Percentiles rank a stretch among this genome's conserved stretches.
phyloP scores from a whole-genome alignment of 441 rosid species.

The Hypseocharis bilobata region DNA sequence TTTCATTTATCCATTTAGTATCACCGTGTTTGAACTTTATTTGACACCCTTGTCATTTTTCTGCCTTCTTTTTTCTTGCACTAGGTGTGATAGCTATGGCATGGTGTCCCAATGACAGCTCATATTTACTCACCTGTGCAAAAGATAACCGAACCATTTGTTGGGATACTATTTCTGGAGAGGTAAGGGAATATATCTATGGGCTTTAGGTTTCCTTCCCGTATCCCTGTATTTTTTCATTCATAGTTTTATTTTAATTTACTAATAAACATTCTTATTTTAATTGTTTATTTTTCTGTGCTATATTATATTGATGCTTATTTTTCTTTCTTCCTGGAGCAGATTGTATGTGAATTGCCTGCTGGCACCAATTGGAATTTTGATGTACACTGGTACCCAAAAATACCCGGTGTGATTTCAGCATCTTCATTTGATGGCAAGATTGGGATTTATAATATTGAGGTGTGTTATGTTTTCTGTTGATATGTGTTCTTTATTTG shows the following conservation, averaged over 20 bases:
- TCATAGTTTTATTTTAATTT: constrained; percentile 3
- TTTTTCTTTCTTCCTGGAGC: constrained; percentile 14
- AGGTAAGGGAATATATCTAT: constrained; percentile 39
- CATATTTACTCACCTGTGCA: constrained; percentile 91
- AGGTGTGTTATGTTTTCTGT: constrained; percentile 41
- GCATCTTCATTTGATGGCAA: constrained; percentile 98
- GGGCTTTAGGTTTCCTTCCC: constrained; percentile 1
- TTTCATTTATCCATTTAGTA: background rate
- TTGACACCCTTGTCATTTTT: constrained; percentile 11
- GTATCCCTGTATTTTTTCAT: background rate
- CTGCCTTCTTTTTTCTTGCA: constrained; percentile 7
- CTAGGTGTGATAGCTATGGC: constrained; percentile 99
- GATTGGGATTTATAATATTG: constrained; percentile 85
- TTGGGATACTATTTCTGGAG: constrained; percentile 87
- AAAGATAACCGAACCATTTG: constrained; percentile 96
- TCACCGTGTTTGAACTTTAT: no score
- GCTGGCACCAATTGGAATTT: constrained; percentile 97
- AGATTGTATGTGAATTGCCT: constrained; percentile 89
- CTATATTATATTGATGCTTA: constrained; percentile 13
- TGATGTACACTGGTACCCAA: constrained; percentile 97
- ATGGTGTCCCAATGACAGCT: constrained; percentile 90
- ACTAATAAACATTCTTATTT: background rate
- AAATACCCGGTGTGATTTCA: constrained; percentile 88
- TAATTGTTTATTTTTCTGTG: constrained; percentile 9
- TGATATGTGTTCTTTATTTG: background rate